Conservation (phyloP, 2,329 filamentous ascomycete species). For the Cladosporium sp. region DNA sequence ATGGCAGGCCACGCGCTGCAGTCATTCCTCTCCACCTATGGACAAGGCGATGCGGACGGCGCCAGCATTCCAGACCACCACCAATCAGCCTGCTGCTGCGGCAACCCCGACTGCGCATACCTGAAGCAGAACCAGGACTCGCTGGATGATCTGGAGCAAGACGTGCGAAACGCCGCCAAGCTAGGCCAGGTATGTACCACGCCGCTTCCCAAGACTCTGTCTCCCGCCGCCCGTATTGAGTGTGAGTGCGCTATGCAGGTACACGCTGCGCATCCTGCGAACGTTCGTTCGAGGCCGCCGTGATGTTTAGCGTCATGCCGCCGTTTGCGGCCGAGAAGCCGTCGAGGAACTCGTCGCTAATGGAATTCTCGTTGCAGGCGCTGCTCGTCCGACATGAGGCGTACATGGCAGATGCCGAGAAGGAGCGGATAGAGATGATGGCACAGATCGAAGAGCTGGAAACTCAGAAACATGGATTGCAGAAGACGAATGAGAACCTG, state of each 20-base stretch:
- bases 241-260: slow-evolving; percentile 17
- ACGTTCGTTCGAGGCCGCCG: slow-evolving; percentile 18
- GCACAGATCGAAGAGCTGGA: slow-evolving; percentile 75
- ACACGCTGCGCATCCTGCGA: slow-evolving; percentile 11
- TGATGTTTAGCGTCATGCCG: slow-evolving; percentile 18
- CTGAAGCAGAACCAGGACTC: slow-evolving; percentile 77
- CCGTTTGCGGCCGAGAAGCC: slow-evolving; percentile 22
- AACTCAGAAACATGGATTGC: slow-evolving; percentile 65
- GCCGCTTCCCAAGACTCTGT: not conserved
- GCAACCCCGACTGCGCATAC: slow-evolving; percentile 73
- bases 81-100: slow-evolving; percentile 72
- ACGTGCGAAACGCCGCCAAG: slow-evolving; percentile 81
- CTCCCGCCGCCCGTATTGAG: slow-evolving; percentile 13
- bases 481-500: slow-evolving; percentile 72
- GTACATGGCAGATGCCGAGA: slow-evolving; percentile 89
- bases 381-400: slow-evolving; percentile 88
- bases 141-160: slow-evolving; percentile 79
- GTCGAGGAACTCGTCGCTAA: slow-evolving; percentile 48
- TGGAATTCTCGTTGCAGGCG: slow-evolving; percentile 78
- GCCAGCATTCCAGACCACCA: slow-evolving; percentile 10
- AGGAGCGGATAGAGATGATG: slow-evolving; percentile 73
- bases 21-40: slow-evolving; percentile 20
- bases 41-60: slow-evolving; percentile 12
- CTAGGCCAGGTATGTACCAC: slow-evolving; percentile 79
- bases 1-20: slow-evolving; percentile 19